Evolutionary conservation across 78 protist species (phyloP), one percentile per base, ranked within the genome.

Genomic region (Creolimax fragrantissima): DNA sequence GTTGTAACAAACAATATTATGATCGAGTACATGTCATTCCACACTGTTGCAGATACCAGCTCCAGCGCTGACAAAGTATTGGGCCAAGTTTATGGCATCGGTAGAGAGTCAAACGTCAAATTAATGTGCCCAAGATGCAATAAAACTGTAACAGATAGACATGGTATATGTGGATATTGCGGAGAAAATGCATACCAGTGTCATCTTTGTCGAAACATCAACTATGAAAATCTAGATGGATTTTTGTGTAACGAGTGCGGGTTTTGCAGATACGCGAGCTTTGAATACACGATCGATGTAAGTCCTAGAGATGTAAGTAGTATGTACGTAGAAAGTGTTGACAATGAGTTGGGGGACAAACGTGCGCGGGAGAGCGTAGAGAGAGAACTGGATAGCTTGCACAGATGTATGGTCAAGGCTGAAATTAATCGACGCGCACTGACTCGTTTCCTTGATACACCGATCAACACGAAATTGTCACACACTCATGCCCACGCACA

Each of bases 211-310:
- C 95, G 99, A 44, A 97, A 96, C 94, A 97, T 97, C 94, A 96
- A 97, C 95, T 97, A 97, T 85, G 99, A 97, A 45, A 43, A 97
- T 84, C 96, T 94, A 39, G 96, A 95, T 37, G 98, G 95, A 4
- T 97, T 96, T 95, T 93, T 97, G 39, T 97, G 99, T 92, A 95
- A 95, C 92, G 98, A 97, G 92, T 97, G 99, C 90, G 99, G 99
- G 44, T 94, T 41, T 94, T 96, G 97, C 93, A 83, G 91, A 93
- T 94, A 93, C 85, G 97, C 94, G 17, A 88, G 95, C 35, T 96
- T 96, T 42, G 97, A 95, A 4, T 94, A 84, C 88, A 4, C 93
- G 5, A 58, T 96, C 45, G 43, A 39, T 32, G 95, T 95, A 35
- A 35, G 43, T 5, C 96, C 93, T 41, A 93, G 93, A n/a, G n/a